Conservation (phyloP, 495 filamentous ascomycete genomes). For the Xylaria acuta region DNA sequence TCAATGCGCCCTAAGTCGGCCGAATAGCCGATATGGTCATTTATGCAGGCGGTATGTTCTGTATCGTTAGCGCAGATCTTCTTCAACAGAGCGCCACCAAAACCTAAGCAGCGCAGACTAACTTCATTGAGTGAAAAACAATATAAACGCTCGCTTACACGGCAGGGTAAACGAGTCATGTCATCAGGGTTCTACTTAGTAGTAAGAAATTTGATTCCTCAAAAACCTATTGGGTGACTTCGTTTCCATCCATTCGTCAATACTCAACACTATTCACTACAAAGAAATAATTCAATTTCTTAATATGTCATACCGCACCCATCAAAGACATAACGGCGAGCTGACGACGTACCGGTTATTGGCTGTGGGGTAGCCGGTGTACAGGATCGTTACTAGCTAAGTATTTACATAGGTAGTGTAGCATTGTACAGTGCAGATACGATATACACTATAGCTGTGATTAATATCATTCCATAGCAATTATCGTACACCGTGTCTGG, state of each 20-base stretch:
- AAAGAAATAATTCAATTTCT: background rate
- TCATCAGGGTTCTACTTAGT: background rate
- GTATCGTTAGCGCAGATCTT: conserved; percentile 8
- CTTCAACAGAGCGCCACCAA: conserved; percentile 1
- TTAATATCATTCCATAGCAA: background rate
- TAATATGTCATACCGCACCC: background rate
- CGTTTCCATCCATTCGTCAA: background rate
- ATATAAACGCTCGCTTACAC: conserved; percentile 14
- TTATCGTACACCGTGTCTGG: conserved; percentile 8
- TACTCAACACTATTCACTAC: background rate
- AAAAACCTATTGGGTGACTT: background rate
- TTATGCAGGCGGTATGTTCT: background rate
- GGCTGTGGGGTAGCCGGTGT: conserved; percentile 8
- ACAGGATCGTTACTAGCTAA: background rate
- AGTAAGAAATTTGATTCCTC: background rate
- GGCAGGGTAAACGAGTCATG: conserved; percentile 8
- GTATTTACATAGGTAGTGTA: background rate
- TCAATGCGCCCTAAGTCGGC: background rate
- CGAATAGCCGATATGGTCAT: conserved; percentile 11
- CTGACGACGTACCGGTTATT: background rate
- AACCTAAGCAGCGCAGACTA: background rate
- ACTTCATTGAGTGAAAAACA: background rate
- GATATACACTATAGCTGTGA: background rate
- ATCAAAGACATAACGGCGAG: background rate
- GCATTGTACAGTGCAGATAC: background rate